Percentiles rank a stretch among this genome's conserved stretches.
Evolutionary conservation across 257 asterid species (phyloP).

Genomic region (Solanum gracilifrons): DNA sequence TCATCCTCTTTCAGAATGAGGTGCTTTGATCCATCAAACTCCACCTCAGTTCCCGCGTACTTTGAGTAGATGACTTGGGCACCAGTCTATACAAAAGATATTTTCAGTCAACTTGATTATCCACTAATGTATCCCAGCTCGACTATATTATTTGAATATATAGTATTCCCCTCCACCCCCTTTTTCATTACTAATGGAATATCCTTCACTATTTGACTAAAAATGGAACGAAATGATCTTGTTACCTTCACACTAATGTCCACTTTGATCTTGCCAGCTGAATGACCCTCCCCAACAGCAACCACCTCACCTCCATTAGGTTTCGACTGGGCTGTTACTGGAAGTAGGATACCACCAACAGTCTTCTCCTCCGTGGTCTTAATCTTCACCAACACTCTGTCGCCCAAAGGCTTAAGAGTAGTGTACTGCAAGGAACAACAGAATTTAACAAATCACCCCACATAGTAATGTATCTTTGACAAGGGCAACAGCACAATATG

Average conservation of each 20-base stretch:
- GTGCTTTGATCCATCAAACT: conserved; percentile 69
- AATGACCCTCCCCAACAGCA: conserved; percentile 92
- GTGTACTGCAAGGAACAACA: conserved; percentile 53
- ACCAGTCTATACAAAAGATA: conserved; percentile 44
- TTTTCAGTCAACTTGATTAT: neutral
- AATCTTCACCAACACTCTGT: conserved; percentile 78
- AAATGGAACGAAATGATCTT: no score
- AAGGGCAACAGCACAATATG: neutral
- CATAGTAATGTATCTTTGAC: neutral
- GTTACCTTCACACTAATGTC: conserved; percentile 75
- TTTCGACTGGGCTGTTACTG: conserved; percentile 59
- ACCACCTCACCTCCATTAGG: conserved; percentile 90
- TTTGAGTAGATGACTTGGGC: conserved; percentile 75
- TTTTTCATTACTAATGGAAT: no score
- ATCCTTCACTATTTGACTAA: no score
- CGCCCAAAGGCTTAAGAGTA: conserved; percentile 90
- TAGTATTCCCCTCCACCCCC: no score
- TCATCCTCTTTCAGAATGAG: conserved; percentile 93
- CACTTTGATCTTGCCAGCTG: conserved; percentile 63
- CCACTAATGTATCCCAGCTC: neutral
- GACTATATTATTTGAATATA: neutral
- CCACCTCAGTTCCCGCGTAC: conserved; percentile 96
- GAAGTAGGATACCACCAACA: conserved; percentile 80
- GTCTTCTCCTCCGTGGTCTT: conserved; percentile 78
- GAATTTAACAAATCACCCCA: neutral